phyloP scores from a whole-genome alignment of 2,329 filamentous ascomycete species.

The Fusarium sublunatum region DNA sequence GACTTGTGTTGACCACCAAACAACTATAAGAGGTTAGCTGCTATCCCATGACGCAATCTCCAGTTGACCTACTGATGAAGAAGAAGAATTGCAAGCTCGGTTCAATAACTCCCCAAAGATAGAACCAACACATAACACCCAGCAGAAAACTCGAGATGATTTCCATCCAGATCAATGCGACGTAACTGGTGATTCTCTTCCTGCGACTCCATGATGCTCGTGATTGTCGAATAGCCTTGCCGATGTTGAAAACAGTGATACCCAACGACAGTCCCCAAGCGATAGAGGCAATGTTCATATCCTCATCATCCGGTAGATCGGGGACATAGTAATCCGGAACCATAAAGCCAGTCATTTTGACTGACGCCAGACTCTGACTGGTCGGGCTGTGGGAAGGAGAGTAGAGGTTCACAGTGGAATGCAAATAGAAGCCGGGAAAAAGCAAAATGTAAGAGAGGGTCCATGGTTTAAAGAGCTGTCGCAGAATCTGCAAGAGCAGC shows the following conservation, averaged over 20 bases:
- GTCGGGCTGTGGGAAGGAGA: background rate
- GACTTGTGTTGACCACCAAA: conserved; percentile 53
- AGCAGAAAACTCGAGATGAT: conserved; percentile 44
- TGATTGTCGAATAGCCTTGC: conserved; percentile 41
- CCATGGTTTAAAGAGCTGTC: conserved; percentile 14
- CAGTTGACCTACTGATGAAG: conserved; percentile 43
- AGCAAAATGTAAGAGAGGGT: background rate
- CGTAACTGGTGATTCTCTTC: conserved; percentile 41
- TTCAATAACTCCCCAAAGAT: conserved; percentile 35
- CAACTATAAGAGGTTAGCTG: conserved; percentile 37
- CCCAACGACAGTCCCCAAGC: conserved; percentile 46
- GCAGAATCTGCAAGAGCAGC: conserved; percentile 14
- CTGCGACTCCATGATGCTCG: conserved; percentile 28
- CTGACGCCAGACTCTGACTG: background rate
- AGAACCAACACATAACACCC: conserved; percentile 43
- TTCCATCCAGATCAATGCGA: conserved; percentile 39
- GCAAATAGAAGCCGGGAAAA: background rate
- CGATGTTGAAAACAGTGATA: conserved; percentile 40
- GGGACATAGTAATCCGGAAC: conserved; percentile 37
- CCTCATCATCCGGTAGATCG: conserved; percentile 35
- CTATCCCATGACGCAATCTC: accelerated
- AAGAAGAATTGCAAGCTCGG: conserved; percentile 50
- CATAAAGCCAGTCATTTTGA: conserved; percentile 41
- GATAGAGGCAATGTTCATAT: conserved; percentile 47
- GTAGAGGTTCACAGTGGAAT: background rate